Evolutionary conservation across 1,139 yeast genomes (phyloP).

Genomic region (Debaryomyces sp.): DNA sequence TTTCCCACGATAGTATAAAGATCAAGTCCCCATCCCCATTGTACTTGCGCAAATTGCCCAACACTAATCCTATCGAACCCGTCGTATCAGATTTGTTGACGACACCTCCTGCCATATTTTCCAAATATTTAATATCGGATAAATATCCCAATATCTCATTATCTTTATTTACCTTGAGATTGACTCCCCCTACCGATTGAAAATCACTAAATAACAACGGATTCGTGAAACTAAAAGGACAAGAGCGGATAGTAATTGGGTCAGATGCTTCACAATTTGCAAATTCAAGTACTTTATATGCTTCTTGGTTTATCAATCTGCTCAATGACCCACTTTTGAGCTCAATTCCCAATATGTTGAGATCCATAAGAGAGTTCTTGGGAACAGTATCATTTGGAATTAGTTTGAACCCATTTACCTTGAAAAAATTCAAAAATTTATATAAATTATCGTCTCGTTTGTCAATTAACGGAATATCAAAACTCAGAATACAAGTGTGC

Average conservation of each 20-base stretch:
- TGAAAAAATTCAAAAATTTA: constrained; percentile 20
- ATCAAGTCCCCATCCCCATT: constrained; percentile 67
- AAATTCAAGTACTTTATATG: constrained; percentile 8
- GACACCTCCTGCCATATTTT: constrained; percentile 67
- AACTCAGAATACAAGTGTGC: constrained; percentile 18
- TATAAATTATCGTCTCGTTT: constrained; percentile 9
- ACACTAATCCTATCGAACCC: constrained; percentile 51
- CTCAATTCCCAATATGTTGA: constrained; percentile 6
- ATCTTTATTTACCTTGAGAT: constrained; percentile 26
- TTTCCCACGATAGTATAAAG: constrained; percentile 53
- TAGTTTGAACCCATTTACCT: constrained; percentile 28
- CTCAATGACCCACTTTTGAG: not conserved
- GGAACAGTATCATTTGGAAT: constrained; percentile 27
- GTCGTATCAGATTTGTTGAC: constrained; percentile 22
- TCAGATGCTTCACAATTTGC: constrained; percentile 10
- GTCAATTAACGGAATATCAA: constrained; percentile 8
- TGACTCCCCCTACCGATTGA: constrained; percentile 47
- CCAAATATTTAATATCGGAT: constrained; percentile 59
- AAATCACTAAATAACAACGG: constrained; percentile 57
- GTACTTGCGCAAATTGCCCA: constrained; percentile 50
- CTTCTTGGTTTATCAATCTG: not conserved
- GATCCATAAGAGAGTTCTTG: constrained; percentile 10
- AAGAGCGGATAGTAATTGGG: constrained; percentile 34
- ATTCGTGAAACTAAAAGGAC: constrained; percentile 64
- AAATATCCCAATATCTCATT: constrained; percentile 31